These are phyloP conservation scores for Pulchroboletus neoregius DNA, from an alignment of 1,284 basidiomycete species.

Conservation along the genomic window DNA sequence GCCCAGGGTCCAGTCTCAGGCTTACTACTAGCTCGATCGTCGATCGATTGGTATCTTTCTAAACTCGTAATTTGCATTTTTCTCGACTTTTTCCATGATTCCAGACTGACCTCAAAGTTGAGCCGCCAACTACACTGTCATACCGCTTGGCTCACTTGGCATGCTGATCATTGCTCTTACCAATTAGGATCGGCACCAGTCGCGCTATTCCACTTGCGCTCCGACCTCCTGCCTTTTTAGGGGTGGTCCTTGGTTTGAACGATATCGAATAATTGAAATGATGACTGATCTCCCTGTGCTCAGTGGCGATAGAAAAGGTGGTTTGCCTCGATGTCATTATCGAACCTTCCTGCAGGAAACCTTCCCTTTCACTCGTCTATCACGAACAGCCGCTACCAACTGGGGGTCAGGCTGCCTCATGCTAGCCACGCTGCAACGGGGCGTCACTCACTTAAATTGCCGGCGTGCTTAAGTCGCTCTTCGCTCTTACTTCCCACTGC, in stretches of 20 bases:
- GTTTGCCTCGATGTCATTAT: slow-evolving; percentile 25
- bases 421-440: slow-evolving; percentile 52
- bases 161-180: slow-evolving; percentile 16
- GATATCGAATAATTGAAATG: slow-evolving; percentile 38
- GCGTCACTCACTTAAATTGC: slow-evolving; percentile 47
- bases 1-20: slow-evolving; percentile 8
- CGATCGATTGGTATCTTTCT: slow-evolving; percentile 23
- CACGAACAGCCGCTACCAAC: slow-evolving; percentile 32
- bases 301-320: slow-evolving; percentile 33
- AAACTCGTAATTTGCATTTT: slow-evolving; percentile 20
- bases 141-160: slow-evolving; percentile 7
- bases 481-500: slow-evolving; percentile 28
- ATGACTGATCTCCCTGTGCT: slow-evolving; percentile 29
- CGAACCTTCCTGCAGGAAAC: slow-evolving; percentile 28
- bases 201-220: slow-evolving; percentile 7
- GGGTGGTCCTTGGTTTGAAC: slow-evolving; percentile 14
- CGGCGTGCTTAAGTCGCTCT: slow-evolving; percentile 29
- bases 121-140: too few relatives aligned
- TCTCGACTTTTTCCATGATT: background rate
- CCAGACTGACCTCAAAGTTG: slow-evolving; percentile 2
- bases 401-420: slow-evolving; percentile 47
- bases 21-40: slow-evolving; percentile 16
- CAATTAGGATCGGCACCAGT: background rate
- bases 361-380: slow-evolving; percentile 33
- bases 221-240: slow-evolving; percentile 27